A percentile compares a stretch with the other conserved stretches of the same genome.
These are phyloP conservation scores for Cytospora chrysosperma DNA, from an alignment of 2,329 filamentous ascomycete genomes.

Conservation along the genomic window DNA sequence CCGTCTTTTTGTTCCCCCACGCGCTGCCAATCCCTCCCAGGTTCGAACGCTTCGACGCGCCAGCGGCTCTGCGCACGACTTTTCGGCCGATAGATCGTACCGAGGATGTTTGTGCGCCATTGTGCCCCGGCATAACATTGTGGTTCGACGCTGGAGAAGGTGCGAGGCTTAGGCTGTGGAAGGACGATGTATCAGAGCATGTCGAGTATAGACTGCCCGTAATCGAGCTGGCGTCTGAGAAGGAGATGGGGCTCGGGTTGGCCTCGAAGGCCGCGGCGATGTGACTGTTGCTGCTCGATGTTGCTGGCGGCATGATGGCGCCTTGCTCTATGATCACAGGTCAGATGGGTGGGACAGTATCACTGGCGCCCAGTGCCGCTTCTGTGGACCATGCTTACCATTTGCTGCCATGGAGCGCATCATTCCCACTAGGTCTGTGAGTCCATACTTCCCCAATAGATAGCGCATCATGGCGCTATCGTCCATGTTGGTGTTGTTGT, in stretches of 20 bases:
- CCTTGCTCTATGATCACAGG: slow-evolving; percentile 17
- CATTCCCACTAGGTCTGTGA: slow-evolving; percentile 24
- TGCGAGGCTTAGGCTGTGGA: slow-evolving; percentile 24
- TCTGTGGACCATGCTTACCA: slow-evolving; percentile 17
- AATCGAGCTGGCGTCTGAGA: slow-evolving; percentile 41
- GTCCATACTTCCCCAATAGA: slow-evolving; percentile 24
- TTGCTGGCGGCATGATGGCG: slow-evolving; percentile 19
- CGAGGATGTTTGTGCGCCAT: slow-evolving; percentile 18
- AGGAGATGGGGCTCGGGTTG: slow-evolving; percentile 28
- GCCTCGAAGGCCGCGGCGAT: slow-evolving; percentile 22
- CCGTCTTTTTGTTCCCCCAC: slow-evolving; percentile 24
- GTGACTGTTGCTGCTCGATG: slow-evolving; percentile 22
- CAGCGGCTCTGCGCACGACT: slow-evolving; percentile 23
- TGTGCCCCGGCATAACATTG: slow-evolving; percentile 29
- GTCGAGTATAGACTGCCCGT: slow-evolving; percentile 41
- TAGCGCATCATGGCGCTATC: slow-evolving; percentile 25
- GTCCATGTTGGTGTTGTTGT: slow-evolving; percentile 20
- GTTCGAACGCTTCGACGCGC: slow-evolving; percentile 24
- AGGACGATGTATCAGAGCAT: slow-evolving; percentile 27
- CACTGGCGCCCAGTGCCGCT: not conserved
- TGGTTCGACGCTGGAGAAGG: slow-evolving; percentile 23
- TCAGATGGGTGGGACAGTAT: slow-evolving; percentile 6
- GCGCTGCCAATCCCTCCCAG: slow-evolving; percentile 23
- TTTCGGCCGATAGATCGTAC: slow-evolving; percentile 23
- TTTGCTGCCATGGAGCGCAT: slow-evolving; percentile 23